Evolutionary conservation across 306 rosid species (phyloP), one percentile per base, ranked within the genome.

Genomic region (Quercus berberidifolia): DNA sequence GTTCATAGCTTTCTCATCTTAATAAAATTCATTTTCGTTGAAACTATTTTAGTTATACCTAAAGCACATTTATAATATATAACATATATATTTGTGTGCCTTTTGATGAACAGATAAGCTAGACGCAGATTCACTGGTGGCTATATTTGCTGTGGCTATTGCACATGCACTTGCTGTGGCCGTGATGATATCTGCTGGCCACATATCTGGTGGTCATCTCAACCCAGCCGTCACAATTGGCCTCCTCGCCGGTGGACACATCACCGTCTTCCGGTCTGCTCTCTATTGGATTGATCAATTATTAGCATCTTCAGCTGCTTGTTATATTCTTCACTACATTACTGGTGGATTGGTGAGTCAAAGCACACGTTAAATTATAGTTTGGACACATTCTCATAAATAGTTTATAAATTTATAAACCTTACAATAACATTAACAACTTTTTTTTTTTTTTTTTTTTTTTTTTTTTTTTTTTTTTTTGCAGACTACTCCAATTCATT

Each of bases 141-240:
- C 88, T 1, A 74, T 94, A 85, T 85, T 92, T 69, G 90, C 77
- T 14, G 87, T 91, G 78, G 97, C 95, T 0, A 71, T 94, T 14
- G 82, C 97, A 23, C 93, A 94, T 78, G 93, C 97, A 9, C 86
- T 94, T 18, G 94, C 86, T 18, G 97, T 91, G 77, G 97, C 97
- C 1, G 93, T 90, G 3, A 94, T 88, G 97, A 80, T 94, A 21
- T 92, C 99, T 4, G 91, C 93, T 59, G 98, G 92, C 9, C 98
- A 92, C 77, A 92, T 94, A 69, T 94, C 98, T 14, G 98, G 97
- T 0, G 97, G 98, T 17, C 97, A 92, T 69, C 91, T 94, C 38
- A 94, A 94, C 81, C 98, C 98, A 0, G 93, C 98, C 46, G 98
- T 94, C 43, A 92, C 98, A 0, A 78, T 91, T 0, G 97, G 94